phyloP scores from a whole-genome alignment of 2,329 filamentous ascomycete genomes.

The Colletotrichum cuscutae region DNA sequence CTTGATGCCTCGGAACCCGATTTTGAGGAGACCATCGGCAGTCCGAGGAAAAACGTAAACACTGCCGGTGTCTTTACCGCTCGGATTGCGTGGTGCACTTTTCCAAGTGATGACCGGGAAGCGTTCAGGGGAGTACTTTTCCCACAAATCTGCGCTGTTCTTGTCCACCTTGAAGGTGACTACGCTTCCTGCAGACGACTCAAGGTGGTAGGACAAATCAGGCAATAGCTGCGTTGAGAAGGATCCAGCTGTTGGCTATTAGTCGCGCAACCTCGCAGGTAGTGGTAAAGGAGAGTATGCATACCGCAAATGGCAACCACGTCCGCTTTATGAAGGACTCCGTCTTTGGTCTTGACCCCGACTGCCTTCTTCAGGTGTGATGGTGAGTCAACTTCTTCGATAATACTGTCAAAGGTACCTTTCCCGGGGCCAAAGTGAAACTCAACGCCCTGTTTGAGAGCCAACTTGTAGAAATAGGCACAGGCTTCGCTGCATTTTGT shows the following conservation, averaged over 20 bases:
- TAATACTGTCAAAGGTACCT: slow-evolving; percentile 39
- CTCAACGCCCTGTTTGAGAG: slow-evolving; percentile 38
- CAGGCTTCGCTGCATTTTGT: slow-evolving; percentile 39
- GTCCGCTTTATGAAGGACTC: slow-evolving; percentile 43
- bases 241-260: slow-evolving; percentile 40
- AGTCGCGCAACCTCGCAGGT: neutral
- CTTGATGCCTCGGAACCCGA: slow-evolving; percentile 44
- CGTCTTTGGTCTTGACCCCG: slow-evolving; percentile 53
- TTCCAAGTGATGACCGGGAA: slow-evolving; percentile 47
- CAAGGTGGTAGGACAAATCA: slow-evolving; percentile 36
- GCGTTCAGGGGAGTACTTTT: slow-evolving; percentile 45
- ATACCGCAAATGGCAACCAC: slow-evolving; percentile 50
- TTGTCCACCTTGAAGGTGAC: slow-evolving; percentile 36
- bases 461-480: slow-evolving; percentile 36
- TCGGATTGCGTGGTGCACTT: slow-evolving; percentile 39
- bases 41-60: slow-evolving; percentile 43
- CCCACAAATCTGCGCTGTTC: slow-evolving; percentile 40
- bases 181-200: slow-evolving; percentile 38
- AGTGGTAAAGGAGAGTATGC: slow-evolving; percentile 35
- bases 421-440: slow-evolving; percentile 41
- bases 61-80: slow-evolving; percentile 43
- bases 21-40: slow-evolving; percentile 40
- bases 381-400: slow-evolving; percentile 24
- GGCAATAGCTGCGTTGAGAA: slow-evolving; percentile 43
- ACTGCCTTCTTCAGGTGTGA: slow-evolving; percentile 39